Evolutionary conservation across 768 basidiomycete species (phyloP).

Genomic region (Lactarius pseudohatsudake): DNA sequence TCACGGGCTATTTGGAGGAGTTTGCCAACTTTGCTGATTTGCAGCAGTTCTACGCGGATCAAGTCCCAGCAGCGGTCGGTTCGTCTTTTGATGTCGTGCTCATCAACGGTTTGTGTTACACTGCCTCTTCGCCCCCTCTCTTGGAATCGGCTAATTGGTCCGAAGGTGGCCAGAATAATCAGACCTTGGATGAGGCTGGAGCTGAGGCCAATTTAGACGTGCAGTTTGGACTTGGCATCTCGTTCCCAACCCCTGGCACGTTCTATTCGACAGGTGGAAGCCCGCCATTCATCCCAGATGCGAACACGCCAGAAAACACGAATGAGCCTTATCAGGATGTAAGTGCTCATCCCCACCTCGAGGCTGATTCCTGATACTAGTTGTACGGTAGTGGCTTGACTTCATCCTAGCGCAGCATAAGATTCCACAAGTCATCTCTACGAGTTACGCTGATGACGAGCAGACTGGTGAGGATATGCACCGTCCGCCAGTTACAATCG

Average conservation of each 20-base stretch:
- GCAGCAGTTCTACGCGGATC: slow-evolving; percentile 36
- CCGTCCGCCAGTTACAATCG: slow-evolving; percentile 39
- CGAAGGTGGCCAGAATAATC: slow-evolving; percentile 57
- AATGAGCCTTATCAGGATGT: slow-evolving; percentile 53
- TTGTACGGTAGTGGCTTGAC: slow-evolving; percentile 56
- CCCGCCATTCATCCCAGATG: slow-evolving; percentile 58
- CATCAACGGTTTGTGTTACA: slow-evolving; percentile 50
- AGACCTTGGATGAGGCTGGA: slow-evolving; percentile 53
- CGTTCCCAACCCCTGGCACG: slow-evolving; percentile 57
- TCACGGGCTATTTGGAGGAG: slow-evolving; percentile 40
- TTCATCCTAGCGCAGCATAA: slow-evolving; percentile 48
- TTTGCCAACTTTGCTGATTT: slow-evolving; percentile 37
- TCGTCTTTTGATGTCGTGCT: slow-evolving; percentile 54
- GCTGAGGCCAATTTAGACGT: slow-evolving; percentile 66
- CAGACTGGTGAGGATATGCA: slow-evolving; percentile 49
- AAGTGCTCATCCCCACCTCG: slow-evolving; percentile 23
- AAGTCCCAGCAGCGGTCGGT: slow-evolving; percentile 36
- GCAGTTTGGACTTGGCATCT: slow-evolving; percentile 65
- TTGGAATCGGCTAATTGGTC: not conserved
- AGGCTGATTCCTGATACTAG: not conserved
- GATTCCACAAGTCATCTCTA: slow-evolving; percentile 62
- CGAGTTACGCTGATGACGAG: slow-evolving; percentile 72
- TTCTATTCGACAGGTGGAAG: slow-evolving; percentile 64
- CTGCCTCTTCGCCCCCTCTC: not conserved
- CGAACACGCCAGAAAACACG: slow-evolving; percentile 38